Base-by-base conservation (phyloP, 305 asterid species). In the Stenogyne calaminthoides region DNA sequence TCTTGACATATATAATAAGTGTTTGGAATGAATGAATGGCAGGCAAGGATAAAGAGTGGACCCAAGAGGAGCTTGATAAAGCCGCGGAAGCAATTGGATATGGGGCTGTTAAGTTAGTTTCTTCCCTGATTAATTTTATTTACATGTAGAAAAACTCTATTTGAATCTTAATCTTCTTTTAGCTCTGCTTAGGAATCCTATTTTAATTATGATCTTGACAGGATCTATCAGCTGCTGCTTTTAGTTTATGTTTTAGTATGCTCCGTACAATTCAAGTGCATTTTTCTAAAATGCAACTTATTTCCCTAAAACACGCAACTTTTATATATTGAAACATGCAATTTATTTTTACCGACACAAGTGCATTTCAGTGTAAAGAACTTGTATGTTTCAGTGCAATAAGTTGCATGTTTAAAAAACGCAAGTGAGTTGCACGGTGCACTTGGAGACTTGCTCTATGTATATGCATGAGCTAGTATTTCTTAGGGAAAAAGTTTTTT, bases 11-110 rank as follows among this genome's bases (percentile, higher is more conserved):
- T n/a, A 70, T 54, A 69, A 64, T 25, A 34, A 68, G 52, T 49
- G 64, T 34, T 52, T 72, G n/a, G n/a, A n/a, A n/a, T 12, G 51
- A 73, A 59, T 78, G 59, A 54, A 36, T 79, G 69, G 56, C 88
- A 93, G 98, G 96, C 59, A 91, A 88, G 80, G 89, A 73, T 65
- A 76, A 76, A 59, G 88, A 84, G 39, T 91, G 96, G 96, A 86
- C 93, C 8, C 85, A 62, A 34, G 97, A 90, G 79, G 99, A 91
- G 88, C 95, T 94, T 22, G 95, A 94, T 49, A 67, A 82, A 80
- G 90, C 90, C 81, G 97, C 97, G 40, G 99, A 91, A 82, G 96
- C 98, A 19, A 82, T 94, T 62, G 99, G 99, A 84, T 94, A 91
- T 74, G 97, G 97, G 29, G 99, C 98, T 77, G 87, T 94, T 51